Base-by-base conservation (phyloP, 352 stramenopile species). In the Phytophthora pseudosyringae region DNA sequence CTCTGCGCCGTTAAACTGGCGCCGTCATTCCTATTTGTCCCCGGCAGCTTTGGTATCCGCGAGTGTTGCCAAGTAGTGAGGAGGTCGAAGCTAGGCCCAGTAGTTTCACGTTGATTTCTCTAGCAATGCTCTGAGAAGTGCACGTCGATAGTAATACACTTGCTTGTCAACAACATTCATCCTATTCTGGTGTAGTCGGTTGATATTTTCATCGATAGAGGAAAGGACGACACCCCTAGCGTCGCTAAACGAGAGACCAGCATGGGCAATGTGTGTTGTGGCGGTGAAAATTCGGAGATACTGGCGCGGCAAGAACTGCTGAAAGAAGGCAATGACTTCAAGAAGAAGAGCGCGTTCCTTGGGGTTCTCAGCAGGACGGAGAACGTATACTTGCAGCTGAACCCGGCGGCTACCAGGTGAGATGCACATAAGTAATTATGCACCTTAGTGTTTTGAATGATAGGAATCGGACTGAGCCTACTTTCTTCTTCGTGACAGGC, bases 261-360 rank as follows among this genome's bases (percentile, higher is more conserved):
- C 21, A 92, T 92, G 83, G 83, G 83, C n/a, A 92, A 92, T 59
- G 49, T 73, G 43, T 92, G 81, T 65, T 91, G 82, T 57, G 78
- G 80, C 4, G 53, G 28, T 28, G 78, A 76, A 18, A 66, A 82
- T 67, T 79, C 79, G 35, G 83, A 92, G 73, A 81, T 83, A 70
- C 55, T 82, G 41, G 75, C 82, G 55, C 80, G 81, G 16, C 83
- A 79, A 38, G 78, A 84, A 52, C 47, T 88, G 46, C 79, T 92
- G 0, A 86, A 84, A 58, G 81, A 90, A 67, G 83, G 83, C 58
- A 71, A 61, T 52, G 78, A 87, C 38, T 90, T 90, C 59, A 89
- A 85, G 74, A 85, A 86, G 55, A 90, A 88, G 67, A 87, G 61
- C 33, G 67, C 78, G 44, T 89, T 84, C 38, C 49, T 92, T 3